These are phyloP conservation scores for Phytophthora tubulina DNA, from an alignment of 352 stramenopile species.

Conservation along the genomic window DNA sequence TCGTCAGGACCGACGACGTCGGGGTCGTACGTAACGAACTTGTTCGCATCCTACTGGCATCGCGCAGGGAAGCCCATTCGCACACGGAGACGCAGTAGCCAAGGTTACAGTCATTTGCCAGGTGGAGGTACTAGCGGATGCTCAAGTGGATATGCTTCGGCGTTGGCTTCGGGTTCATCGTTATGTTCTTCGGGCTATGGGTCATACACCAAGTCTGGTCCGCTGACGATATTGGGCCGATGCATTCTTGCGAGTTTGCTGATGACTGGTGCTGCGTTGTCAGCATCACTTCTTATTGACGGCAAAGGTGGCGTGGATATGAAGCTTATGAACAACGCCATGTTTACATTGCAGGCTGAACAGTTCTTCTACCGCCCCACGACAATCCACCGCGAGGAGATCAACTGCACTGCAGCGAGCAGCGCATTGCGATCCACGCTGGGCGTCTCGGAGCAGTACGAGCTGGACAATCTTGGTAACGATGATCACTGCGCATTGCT, in stretches of 20 bases:
- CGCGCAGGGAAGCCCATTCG: constrained; percentile 31
- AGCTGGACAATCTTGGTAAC: constrained; percentile 56
- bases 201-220: constrained; percentile 43
- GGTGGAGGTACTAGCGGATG: constrained; percentile 33
- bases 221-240: constrained; percentile 38
- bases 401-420: constrained; percentile 73
- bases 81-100: constrained; percentile 35
- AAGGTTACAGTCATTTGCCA: constrained; percentile 31
- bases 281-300: constrained; percentile 59
- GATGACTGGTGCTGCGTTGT: constrained; percentile 47
- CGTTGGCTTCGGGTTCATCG: constrained; percentile 32
- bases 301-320: constrained; percentile 63
- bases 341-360: constrained; percentile 70
- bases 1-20: constrained; percentile 19
- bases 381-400: constrained; percentile 54
- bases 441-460: constrained; percentile 55
- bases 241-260: constrained; percentile 46
- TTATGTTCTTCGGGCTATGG: constrained; percentile 34
- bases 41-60: constrained; percentile 60
- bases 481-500: constrained; percentile 71
- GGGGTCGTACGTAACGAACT: constrained; percentile 41
- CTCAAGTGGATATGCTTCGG: constrained; percentile 35
- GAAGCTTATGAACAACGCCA: constrained; percentile 78
- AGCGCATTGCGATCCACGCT: constrained; percentile 58
- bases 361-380: constrained; percentile 58